These are phyloP conservation scores for Laguncularia racemosa DNA, from an alignment of 345 rosid genomes.

Conservation along the genomic window DNA sequence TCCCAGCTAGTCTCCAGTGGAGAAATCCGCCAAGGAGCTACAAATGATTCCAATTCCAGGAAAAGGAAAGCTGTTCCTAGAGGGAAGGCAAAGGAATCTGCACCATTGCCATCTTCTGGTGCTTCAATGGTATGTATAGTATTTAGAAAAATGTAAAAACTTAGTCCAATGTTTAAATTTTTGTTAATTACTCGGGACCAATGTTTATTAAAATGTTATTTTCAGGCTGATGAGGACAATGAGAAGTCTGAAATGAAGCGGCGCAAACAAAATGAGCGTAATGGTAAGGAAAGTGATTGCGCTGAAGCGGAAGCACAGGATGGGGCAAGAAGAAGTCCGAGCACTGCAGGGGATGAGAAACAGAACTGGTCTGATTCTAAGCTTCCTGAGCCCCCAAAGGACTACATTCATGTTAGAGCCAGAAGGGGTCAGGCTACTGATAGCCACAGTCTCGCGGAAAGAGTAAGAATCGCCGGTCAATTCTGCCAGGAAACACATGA, in stretches of 20 bases:
- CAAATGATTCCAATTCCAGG: slow-evolving; percentile 34
- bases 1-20: slow-evolving; percentile 32
- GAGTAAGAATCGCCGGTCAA: slow-evolving; percentile 19
- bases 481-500: not conserved
- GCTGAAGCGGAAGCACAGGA: slow-evolving; percentile 31
- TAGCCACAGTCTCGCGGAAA: slow-evolving; percentile 56
- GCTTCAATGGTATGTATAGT: slow-evolving; percentile 5
- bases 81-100: slow-evolving; percentile 35
- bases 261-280: slow-evolving; percentile 21
- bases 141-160: no score
- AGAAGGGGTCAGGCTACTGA: slow-evolving; percentile 72
- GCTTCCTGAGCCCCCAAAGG: slow-evolving; percentile 47
- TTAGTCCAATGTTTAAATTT: not conserved
- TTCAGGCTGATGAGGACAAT: slow-evolving; percentile 31
- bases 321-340: slow-evolving; percentile 13
- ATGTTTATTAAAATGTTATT: not conserved
- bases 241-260: slow-evolving; percentile 30
- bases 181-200: not conserved
- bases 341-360: slow-evolving; percentile 17
- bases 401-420: slow-evolving; percentile 85
- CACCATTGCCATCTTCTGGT: slow-evolving; percentile 25
- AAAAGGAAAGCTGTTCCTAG: slow-evolving; percentile 52
- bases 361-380: slow-evolving; percentile 14
- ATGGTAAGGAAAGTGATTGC: slow-evolving; percentile 14
- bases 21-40: slow-evolving; percentile 13